phyloP scores from a whole-genome alignment of 345 rosid species.

The Mercurialis annua region DNA sequence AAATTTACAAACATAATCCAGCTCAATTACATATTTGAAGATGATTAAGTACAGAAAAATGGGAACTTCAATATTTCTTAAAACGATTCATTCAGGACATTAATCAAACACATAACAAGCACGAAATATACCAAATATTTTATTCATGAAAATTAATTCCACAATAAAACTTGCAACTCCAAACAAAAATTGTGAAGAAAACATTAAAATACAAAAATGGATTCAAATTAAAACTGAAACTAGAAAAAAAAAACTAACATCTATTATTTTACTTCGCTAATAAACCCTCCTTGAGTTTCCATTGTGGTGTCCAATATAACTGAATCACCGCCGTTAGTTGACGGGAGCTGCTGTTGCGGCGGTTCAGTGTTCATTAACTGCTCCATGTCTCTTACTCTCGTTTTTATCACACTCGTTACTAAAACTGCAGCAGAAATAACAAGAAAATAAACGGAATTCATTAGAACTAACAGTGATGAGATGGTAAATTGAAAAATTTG shows the following conservation, averaged over 20 bases:
- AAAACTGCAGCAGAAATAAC: slow-evolving; percentile 10
- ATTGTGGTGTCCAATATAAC: background rate
- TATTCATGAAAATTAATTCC: no score
- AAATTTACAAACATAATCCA: background rate
- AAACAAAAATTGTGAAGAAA: background rate
- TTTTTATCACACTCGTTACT: slow-evolving; percentile 2
- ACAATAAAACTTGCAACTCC: background rate
- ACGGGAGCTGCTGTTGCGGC: background rate
- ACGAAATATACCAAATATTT: background rate
- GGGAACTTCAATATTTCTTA: background rate
- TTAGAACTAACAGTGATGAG: no score
- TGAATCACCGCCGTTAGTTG: background rate
- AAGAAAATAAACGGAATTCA: background rate
- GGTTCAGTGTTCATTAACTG: slow-evolving; percentile 11
- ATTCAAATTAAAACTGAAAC: background rate
- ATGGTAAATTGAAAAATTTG: background rate
- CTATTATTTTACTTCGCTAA: slow-evolving; percentile 1
- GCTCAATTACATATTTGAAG: background rate
- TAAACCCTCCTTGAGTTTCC: background rate
- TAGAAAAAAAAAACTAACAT: background rate
- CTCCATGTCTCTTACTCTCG: slow-evolving; percentile 15
- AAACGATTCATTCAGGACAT: background rate
- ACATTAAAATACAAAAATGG: slow-evolving; percentile 3
- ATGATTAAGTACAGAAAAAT: background rate
- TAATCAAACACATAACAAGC: slow-evolving; percentile 1